Evolutionary conservation across 2,329 filamentous ascomycete species (phyloP), one percentile per base, ranked within the genome.

Genomic region (Botrytis sinoallii): DNA sequence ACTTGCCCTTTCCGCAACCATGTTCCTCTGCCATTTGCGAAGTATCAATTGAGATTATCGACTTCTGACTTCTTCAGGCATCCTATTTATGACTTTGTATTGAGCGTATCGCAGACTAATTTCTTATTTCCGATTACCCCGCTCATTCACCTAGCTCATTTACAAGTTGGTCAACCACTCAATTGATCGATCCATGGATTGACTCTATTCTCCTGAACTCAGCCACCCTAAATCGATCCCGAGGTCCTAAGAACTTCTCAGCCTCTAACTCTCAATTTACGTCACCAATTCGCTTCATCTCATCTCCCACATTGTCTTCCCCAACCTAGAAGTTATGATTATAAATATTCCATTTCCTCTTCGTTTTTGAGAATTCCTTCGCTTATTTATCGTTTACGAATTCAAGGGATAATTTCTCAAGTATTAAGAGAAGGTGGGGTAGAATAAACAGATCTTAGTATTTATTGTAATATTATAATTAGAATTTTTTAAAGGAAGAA

Each of bases 181-280:
- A n/a, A n/a, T n/a, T n/a, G n/a, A 0, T 10, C 4, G 25, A 2
- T 14, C n/a, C 25, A 52, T 14, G n/a, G 10, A n/a, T n/a, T 2
- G 4, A 52, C 48, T 52, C 48, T 1, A n/a, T 7, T 52, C 25
- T 25, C 22, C 48, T 10, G 0, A 2, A 14, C 25, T 16, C 25
- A 52, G 4, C 48, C 22, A 25, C 48, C 25, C 48, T n/a, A n/a
- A 14, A 25, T 22, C 25, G 1, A 52, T n/a, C n/a, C n/a, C n/a
- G n/a, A n/a, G n/a, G n/a, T 52, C 22, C 48, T n/a, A 5, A 52
- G 22, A 12, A 25, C 10, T 52, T 52, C 12, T n/a, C 22, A 25
- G 25, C 25, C 25, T 52, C 25, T n/a, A 14, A 14, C 5, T 5
- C 48, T 52, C 48, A n/a, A 4, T n/a, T n/a, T 14, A 7, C 10